A percentile compares a stretch with the other conserved stretches of the same genome.
Evolutionary conservation across 441 rosid species (phyloP).

Genomic region (Omphalea diandra): DNA sequence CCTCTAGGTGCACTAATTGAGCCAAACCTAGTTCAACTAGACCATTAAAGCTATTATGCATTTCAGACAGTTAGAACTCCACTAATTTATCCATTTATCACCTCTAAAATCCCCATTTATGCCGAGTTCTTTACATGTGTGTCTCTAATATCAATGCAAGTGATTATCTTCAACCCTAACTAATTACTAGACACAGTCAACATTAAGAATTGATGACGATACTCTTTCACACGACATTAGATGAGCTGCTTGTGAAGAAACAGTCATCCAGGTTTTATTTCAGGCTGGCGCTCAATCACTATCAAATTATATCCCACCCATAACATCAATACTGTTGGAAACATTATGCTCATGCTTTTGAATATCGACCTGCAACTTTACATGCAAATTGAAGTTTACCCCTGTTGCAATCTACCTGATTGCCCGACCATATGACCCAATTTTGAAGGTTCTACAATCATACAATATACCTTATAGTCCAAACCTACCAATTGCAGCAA

Average conservation of each 20-base stretch:
- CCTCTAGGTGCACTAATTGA: neutral
- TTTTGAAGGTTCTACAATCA: neutral
- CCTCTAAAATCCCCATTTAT: neutral
- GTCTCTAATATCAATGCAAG: neutral
- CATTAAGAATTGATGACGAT: neutral
- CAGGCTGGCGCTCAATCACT: neutral
- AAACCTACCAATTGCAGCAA: neutral
- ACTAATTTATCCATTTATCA: neutral
- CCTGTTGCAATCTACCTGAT: neutral
- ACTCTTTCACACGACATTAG: neutral
- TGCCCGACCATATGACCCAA: neutral
- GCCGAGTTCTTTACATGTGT: neutral
- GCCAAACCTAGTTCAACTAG: conserved; percentile 5
- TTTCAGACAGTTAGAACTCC: neutral
- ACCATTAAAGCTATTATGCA: too few relatives aligned
- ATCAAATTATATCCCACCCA: neutral
- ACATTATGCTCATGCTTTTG: neutral
- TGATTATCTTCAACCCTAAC: neutral
- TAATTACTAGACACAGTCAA: neutral
- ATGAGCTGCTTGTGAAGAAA: neutral
- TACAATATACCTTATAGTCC: neutral
- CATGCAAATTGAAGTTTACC: neutral
- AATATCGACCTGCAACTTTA: neutral
- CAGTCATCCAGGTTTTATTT: neutral
- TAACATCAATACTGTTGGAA: too few relatives aligned